phyloP scores from a whole-genome alignment of 2,329 filamentous ascomycete species.

The Trichophaea hybrida region DNA sequence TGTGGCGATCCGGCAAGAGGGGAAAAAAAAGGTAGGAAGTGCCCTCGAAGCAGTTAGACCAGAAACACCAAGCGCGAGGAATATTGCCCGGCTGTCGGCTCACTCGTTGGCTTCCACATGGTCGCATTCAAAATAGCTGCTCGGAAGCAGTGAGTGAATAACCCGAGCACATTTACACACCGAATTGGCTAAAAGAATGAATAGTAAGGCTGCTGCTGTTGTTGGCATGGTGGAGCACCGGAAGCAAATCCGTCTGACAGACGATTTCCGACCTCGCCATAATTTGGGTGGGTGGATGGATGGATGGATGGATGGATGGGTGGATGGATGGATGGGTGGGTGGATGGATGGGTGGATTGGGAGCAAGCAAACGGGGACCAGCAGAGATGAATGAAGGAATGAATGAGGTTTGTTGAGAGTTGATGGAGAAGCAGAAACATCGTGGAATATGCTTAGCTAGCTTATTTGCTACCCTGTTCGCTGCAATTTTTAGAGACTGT shows the following conservation, averaged over 20 bases:
- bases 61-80: not conserved
- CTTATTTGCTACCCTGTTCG: constrained; percentile 13
- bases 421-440: not conserved
- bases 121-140: not conserved
- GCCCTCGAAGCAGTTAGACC: not conserved
- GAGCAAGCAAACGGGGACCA: not conserved
- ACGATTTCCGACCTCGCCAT: too few relatives aligned
- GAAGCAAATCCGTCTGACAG: too few relatives aligned
- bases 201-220: too few relatives aligned
- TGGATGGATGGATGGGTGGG: too few relatives aligned
- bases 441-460: constrained; percentile 2
- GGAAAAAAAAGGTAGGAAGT: not conserved
- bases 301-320: too few relatives aligned
- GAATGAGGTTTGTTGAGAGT: not conserved
- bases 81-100: not conserved
- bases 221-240: too few relatives aligned
- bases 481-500: constrained; percentile 15
- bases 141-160: too few relatives aligned
- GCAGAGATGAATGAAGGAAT: not conserved
- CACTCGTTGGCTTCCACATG: not conserved
- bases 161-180: too few relatives aligned
- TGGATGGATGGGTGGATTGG: not conserved
- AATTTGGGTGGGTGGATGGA: too few relatives aligned
- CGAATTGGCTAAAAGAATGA: too few relatives aligned
- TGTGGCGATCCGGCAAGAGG: not conserved